A percentile compares a stretch with the other conserved stretches of the same genome.
phyloP scores from a whole-genome alignment of 495 filamentous ascomycete species.

The Hyaloscypha finlandica region DNA sequence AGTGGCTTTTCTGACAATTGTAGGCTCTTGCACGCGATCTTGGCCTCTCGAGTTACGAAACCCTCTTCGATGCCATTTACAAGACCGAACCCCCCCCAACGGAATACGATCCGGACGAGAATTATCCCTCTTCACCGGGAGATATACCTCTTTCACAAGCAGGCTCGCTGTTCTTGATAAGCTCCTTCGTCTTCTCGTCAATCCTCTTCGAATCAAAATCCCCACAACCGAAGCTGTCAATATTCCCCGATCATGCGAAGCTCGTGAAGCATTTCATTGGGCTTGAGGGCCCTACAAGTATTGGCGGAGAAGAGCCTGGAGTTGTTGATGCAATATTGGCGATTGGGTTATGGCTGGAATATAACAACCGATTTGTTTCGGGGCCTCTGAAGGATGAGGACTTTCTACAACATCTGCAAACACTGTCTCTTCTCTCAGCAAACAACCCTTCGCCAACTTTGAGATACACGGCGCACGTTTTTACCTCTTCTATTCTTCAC shows the following conservation, averaged over 20 bases:
- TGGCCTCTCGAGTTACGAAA: constrained; percentile 44
- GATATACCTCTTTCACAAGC: constrained; percentile 75
- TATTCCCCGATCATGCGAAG: constrained; percentile 65
- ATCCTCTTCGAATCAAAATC: constrained; percentile 52
- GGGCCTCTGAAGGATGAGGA: constrained; percentile 38
- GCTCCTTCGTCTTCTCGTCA: constrained; percentile 56
- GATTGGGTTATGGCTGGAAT: constrained; percentile 52
- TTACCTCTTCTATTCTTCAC: constrained; percentile 74
- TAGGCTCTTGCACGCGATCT: constrained; percentile 76
- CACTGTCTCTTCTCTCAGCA: constrained; percentile 64
- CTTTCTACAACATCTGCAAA: constrained; percentile 61
- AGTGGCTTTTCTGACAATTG: not conserved
- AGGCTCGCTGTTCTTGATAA: constrained; percentile 64
- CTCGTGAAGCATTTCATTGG: constrained; percentile 63
- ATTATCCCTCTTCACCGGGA: constrained; percentile 50
- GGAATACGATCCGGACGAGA: constrained; percentile 29
- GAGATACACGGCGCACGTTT: constrained; percentile 71
- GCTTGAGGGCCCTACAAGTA: constrained; percentile 41
- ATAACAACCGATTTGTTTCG: constrained; percentile 37
- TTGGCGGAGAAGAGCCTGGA: constrained; percentile 36
- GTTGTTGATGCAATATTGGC: constrained; percentile 48
- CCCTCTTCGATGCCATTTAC: constrained; percentile 42
- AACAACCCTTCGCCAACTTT: constrained; percentile 66
- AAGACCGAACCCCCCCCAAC: constrained; percentile 39
- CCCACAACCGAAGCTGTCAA: constrained; percentile 44